Base-by-base conservation (phyloP, 2,329 filamentous ascomycete genomes). In the Fusarium sambucinum region DNA sequence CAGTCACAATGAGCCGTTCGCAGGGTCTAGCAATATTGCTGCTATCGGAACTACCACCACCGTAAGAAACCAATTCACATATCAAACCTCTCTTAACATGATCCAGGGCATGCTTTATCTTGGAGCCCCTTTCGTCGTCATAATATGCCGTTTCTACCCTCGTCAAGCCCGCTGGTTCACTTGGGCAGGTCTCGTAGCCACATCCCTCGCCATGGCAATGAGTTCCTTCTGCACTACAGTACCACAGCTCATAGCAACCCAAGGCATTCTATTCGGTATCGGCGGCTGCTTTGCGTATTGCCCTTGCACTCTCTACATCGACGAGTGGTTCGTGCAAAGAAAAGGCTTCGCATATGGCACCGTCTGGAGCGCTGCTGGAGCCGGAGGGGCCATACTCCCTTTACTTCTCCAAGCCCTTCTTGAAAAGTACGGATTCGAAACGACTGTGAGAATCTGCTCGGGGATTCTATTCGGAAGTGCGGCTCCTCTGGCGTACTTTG, bases 1-100 rank as follows among this genome's bases (percentile, higher is more conserved):
- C 75, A 84, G 80, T 29, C 83, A 80, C 3, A 82, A 88, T 51
- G 81, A 82, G 12, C 84, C 86, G 3, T 91, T 91, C 57, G 77
- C 77, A 6, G 80, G 81, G 3, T 80, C 81, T 0, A 79, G 80
- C 40, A 80, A 81, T 44, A 86, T 90, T 32, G 82, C 88, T 12
- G 80, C 86, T 10, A 86, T 91, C 51, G 89, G 89, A 2, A 90
- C 87, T 77, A 74, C 69, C 82, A 83, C 83, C 75, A 74, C 69
- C 80, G 85, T 55, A 25, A 54, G n/a, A n/a, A n/a, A n/a, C n/a
- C n/a, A n/a, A n/a, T n/a, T n/a, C n/a, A n/a, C n/a, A n/a, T n/a
- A n/a, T n/a, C n/a, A n/a, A n/a, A n/a, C n/a, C n/a, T n/a, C n/a
- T n/a, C n/a, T n/a, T n/a, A 13, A 55, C n/a, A 19, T 29, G 1